These are phyloP conservation scores for Didymellaceae sp. DNA, from an alignment of 2,329 filamentous ascomycete genomes.

Conservation along the genomic window DNA sequence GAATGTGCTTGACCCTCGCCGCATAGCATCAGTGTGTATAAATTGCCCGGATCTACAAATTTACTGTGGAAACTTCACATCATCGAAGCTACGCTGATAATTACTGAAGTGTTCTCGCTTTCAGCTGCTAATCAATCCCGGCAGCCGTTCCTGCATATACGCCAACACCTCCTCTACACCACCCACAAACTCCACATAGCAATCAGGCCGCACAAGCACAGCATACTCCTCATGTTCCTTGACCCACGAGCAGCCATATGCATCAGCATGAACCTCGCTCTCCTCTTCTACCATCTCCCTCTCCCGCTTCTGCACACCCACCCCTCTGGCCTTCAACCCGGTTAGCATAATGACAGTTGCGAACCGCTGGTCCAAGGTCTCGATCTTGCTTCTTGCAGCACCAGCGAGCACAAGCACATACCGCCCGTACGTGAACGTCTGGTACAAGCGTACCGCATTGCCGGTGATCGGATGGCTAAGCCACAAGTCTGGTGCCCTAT, in stretches of 20 bases:
- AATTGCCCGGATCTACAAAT: no score
- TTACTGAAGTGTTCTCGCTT: no score
- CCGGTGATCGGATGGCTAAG: neutral
- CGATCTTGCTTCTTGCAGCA: neutral
- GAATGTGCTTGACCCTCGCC: no score
- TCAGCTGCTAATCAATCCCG: neutral
- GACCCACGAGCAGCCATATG: slow-evolving; percentile 14
- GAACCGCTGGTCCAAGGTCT: neutral
- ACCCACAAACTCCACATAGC: slow-evolving; percentile 16
- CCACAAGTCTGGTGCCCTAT: slow-evolving; percentile 36
- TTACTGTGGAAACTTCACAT: no score
- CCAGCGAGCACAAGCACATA: slow-evolving; percentile 14
- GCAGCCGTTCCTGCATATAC: neutral
- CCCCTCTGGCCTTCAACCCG: slow-evolving; percentile 1
- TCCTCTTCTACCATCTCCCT: neutral
- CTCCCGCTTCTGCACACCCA: neutral
- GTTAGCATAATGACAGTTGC: slow-evolving; percentile 1
- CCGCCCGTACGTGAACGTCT: slow-evolving; percentile 18
- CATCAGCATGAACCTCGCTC: neutral
- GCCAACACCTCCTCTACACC: neutral
- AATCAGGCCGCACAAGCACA: slow-evolving; percentile 19
- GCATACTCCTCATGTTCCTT: slow-evolving; percentile 9
- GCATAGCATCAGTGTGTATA: no score
- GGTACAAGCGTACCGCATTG: slow-evolving; percentile 6
- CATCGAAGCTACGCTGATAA: no score